Evolutionary conservation across 257 asterid species (phyloP).

Genomic region (Ilex asprella): DNA sequence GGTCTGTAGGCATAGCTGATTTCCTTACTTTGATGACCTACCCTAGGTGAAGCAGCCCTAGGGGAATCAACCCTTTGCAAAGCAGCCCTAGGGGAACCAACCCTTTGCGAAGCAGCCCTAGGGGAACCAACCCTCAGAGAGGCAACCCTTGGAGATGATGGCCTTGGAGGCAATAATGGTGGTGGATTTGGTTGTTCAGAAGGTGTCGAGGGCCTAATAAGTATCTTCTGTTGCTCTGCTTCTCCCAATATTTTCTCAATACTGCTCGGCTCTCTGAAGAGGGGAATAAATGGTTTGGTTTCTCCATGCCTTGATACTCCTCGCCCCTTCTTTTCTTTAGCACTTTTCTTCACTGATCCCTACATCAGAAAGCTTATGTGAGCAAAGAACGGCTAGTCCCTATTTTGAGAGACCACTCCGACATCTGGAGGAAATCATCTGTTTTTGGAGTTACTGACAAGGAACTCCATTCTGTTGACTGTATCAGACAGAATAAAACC

Average conservation of each 20-base stretch:
- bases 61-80: slow-evolving; percentile 41
- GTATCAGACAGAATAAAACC: no score
- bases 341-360: slow-evolving; percentile 59
- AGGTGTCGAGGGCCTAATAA: slow-evolving; percentile 42
- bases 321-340: slow-evolving; percentile 69
- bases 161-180: slow-evolving; percentile 31
- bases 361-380: slow-evolving; percentile 17
- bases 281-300: slow-evolving; percentile 67
- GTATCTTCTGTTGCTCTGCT: slow-evolving; percentile 57
- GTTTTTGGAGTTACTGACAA: no score
- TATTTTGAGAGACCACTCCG: no score
- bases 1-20: slow-evolving; percentile 43
- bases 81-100: slow-evolving; percentile 23
- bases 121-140: slow-evolving; percentile 42
- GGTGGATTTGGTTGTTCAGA: slow-evolving; percentile 40
- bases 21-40: slow-evolving; percentile 38
- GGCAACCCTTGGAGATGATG: slow-evolving; percentile 34
- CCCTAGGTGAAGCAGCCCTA: slow-evolving; percentile 24
- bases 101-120: slow-evolving; percentile 33
- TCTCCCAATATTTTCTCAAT: slow-evolving; percentile 90
- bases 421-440: no score
- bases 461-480: no score
- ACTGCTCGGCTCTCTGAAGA: slow-evolving; percentile 90
- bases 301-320: slow-evolving; percentile 58
- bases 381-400: no score